Base-by-base conservation (phyloP, 192 early-diverging fungal species). In the Allomyces macrogynus region DNA sequence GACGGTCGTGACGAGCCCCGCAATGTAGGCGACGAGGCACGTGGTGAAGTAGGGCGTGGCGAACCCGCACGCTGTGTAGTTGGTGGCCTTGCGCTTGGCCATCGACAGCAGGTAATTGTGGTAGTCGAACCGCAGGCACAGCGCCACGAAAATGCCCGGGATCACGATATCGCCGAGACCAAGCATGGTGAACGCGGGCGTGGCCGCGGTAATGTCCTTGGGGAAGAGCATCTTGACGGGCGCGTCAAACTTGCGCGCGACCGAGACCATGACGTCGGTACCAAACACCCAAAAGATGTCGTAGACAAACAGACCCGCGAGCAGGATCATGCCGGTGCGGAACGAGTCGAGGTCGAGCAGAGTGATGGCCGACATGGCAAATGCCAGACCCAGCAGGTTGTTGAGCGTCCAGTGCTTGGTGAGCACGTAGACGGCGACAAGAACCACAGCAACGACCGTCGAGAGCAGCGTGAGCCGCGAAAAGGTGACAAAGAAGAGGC, bases 261-360 rank as follows among this genome's bases (percentile, higher is more conserved):
- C 95, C 10, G 88, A 87, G 8, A 96, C 95, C 95, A 98, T 98
- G 22, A 98, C 95, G 44, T 91, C 87, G 8, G 95, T 96, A 43
- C 92, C 92, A 80, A 98, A 98, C 66, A 98, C 95, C 95, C 95
- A 98, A 68, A 96, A 98, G 63, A 98, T 84, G 74, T 98, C 95
- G 70, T 98, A 98, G 24, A 93, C 72, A 76, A 98, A 98, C 57
- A 98, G 75, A 20, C 88, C 93, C 23, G 81, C 73, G 26, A 98
- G 82, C 62, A 98, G 80, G 27, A 92, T 88, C 78, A 93, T 92
- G n/a, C 93, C 95, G 1, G 91, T 96, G 72, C 86, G 88, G 82
- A 97, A 95, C 9, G 92, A 94, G 72, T 95, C 92, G 25, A 98
- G 76, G 3, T 89, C 85, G 57, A 98, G 76, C 26, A 98, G 77